Conservation (phyloP, 352 stramenopile species). For the Globisporangium paddicum region DNA sequence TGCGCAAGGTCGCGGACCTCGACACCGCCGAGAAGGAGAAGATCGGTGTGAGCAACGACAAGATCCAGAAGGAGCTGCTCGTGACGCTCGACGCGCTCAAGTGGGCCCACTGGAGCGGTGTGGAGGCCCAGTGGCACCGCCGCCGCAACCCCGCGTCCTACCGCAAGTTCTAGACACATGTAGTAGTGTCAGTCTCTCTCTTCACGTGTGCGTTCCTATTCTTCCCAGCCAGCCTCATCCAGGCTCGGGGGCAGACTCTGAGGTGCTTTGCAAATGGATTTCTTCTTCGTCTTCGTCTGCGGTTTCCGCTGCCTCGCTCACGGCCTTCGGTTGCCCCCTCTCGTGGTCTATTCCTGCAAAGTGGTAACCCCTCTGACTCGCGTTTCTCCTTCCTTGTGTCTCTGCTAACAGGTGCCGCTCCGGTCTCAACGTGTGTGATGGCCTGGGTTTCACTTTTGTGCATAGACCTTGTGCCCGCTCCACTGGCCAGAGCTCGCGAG, state of each 20-base stretch:
- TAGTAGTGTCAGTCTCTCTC: not conserved
- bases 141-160: conserved; percentile 46
- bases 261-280: not conserved
- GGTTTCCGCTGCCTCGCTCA: not conserved
- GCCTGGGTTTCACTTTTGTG: conserved; percentile 1
- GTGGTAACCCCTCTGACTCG: not conserved
- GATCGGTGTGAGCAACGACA: conserved; percentile 46
- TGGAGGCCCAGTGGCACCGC: conserved; percentile 61
- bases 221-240: not conserved
- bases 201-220: conserved; percentile 6
- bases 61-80: conserved; percentile 44
- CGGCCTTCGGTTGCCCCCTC: not conserved
- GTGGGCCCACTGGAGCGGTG: conserved; percentile 50
- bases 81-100: conserved; percentile 30
- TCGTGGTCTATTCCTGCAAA: not conserved
- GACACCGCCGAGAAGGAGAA: conserved; percentile 61
- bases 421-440: not conserved
- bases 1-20: conserved; percentile 64
- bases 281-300: not conserved
- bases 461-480: not conserved
- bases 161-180: conserved; percentile 43
- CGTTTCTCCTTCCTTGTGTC: not conserved
- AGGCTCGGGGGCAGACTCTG: too few species aligned
- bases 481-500: not conserved
- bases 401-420: not conserved